Evolutionary conservation across 768 basidiomycete species (phyloP).

Genomic region (Coprinellus micaceus): DNA sequence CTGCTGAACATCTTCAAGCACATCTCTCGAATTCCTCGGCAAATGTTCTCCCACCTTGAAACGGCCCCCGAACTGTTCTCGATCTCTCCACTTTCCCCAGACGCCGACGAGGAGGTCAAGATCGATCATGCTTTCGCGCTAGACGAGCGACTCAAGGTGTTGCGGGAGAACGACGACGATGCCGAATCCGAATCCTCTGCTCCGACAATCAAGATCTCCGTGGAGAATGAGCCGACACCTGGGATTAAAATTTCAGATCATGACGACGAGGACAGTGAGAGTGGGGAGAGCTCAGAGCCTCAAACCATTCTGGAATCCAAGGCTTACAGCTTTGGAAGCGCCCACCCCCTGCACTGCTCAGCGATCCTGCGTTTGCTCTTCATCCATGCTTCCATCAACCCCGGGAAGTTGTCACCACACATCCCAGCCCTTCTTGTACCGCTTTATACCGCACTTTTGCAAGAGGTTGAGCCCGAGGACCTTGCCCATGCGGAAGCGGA

Average conservation of each 20-base stretch:
- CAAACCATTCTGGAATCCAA: constrained; percentile 36
- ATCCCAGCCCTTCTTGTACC: constrained; percentile 69
- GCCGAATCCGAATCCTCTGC: constrained; percentile 32
- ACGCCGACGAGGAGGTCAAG: constrained; percentile 41
- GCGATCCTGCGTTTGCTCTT: constrained; percentile 69
- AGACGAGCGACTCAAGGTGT: constrained; percentile 43
- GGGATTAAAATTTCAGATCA: constrained; percentile 37
- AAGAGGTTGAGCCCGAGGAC: constrained; percentile 61
- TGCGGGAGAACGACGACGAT: constrained; percentile 24
- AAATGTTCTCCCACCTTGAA: constrained; percentile 47
- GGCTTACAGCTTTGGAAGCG: constrained; percentile 39
- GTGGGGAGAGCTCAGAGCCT: constrained; percentile 29
- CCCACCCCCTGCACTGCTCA: constrained; percentile 58
- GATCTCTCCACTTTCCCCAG: constrained; percentile 49
- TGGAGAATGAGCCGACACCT: constrained; percentile 24
- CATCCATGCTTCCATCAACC: constrained; percentile 67
- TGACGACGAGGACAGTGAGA: constrained; percentile 24
- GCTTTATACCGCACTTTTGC: constrained; percentile 56
- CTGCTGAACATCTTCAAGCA: constrained; percentile 52
- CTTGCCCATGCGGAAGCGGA: constrained; percentile 72
- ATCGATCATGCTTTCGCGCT: constrained; percentile 50
- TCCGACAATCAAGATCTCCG: constrained; percentile 32
- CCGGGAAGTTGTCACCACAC: constrained; percentile 64
- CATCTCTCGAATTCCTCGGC: constrained; percentile 50
- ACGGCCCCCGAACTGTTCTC: constrained; percentile 44